Evolutionary conservation across 352 stramenopile genomes (phyloP).

Genomic region (Blastocystis sp.): DNA sequence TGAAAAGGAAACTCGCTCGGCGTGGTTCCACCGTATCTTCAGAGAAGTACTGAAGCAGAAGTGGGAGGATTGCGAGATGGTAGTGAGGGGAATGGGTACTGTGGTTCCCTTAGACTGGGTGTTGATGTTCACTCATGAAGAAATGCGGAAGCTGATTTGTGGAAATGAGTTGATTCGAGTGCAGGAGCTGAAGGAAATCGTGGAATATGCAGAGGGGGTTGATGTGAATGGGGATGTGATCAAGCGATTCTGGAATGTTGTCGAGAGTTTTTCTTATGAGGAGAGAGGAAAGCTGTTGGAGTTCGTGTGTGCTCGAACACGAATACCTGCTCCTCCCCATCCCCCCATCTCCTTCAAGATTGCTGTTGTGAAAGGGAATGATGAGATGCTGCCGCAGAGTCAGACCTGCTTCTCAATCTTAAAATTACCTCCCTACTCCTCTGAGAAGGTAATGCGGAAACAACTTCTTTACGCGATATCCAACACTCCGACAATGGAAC

Average conservation of each 20-base stretch:
- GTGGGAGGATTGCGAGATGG: neutral
- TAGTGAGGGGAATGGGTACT: neutral
- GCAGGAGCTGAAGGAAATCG: neutral
- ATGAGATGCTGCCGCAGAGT: slow-evolving; percentile 37
- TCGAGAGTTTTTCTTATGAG: neutral
- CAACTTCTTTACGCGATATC: slow-evolving; percentile 54
- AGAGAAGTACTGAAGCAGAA: neutral
- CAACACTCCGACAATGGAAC: slow-evolving; percentile 53
- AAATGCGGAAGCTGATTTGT: slow-evolving; percentile 26
- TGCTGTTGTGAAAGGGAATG: neutral
- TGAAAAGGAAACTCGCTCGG: neutral
- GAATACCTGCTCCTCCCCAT: slow-evolving; percentile 7
- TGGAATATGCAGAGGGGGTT: slow-evolving; percentile 31
- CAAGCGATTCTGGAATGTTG: slow-evolving; percentile 41
- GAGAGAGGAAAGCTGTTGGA: neutral
- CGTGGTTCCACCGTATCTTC: neutral
- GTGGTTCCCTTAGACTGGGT: neutral
- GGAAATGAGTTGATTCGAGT: neutral
- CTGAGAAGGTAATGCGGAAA: neutral
- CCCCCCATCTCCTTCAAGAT: slow-evolving; percentile 61
- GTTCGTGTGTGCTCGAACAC: slow-evolving; percentile 51
- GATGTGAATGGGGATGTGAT: neutral
- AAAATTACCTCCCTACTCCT: slow-evolving; percentile 40
- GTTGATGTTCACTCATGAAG: neutral
- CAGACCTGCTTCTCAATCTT: slow-evolving; percentile 61